These are phyloP conservation scores for Solanum okadae DNA, from an alignment of 257 asterid species.

Conservation along the genomic window DNA sequence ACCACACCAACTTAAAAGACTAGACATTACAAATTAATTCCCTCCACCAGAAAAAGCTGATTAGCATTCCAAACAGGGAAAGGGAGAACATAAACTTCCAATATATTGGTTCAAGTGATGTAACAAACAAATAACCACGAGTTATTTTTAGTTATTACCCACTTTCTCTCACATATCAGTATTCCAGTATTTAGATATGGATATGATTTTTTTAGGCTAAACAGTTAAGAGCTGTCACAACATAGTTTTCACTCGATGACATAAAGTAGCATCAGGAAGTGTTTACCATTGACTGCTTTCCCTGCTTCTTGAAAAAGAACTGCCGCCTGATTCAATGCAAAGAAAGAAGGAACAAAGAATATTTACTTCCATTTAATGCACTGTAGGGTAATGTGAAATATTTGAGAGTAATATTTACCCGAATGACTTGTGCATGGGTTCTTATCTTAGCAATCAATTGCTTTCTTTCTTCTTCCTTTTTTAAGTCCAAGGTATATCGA, in stretches of 20 bases:
- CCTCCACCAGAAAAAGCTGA: not conserved
- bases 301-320: constrained; percentile 77
- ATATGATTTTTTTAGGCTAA: not conserved
- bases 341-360: not conserved
- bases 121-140: not conserved
- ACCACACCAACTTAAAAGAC: not conserved
- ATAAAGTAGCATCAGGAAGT: constrained; percentile 1
- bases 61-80: not conserved
- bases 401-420: constrained; percentile 32
- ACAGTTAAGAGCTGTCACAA: not conserved
- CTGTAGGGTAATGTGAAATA: not conserved
- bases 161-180: not conserved
- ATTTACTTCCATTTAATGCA: not conserved
- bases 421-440: constrained; percentile 88
- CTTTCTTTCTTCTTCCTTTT: constrained; percentile 87
- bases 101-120: not conserved
- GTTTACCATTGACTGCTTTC: constrained; percentile 38
- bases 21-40: not conserved
- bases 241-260: not conserved
- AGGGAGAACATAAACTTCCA: not conserved
- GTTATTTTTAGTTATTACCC: not conserved
- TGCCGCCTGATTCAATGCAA: constrained; percentile 63
- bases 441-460: constrained; percentile 63
- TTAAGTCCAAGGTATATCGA: constrained; percentile 87
- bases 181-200: not conserved